These are phyloP conservation scores for Backusella australiensis DNA, from an alignment of 192 early-diverging fungal genomes.

Conservation along the genomic window DNA sequence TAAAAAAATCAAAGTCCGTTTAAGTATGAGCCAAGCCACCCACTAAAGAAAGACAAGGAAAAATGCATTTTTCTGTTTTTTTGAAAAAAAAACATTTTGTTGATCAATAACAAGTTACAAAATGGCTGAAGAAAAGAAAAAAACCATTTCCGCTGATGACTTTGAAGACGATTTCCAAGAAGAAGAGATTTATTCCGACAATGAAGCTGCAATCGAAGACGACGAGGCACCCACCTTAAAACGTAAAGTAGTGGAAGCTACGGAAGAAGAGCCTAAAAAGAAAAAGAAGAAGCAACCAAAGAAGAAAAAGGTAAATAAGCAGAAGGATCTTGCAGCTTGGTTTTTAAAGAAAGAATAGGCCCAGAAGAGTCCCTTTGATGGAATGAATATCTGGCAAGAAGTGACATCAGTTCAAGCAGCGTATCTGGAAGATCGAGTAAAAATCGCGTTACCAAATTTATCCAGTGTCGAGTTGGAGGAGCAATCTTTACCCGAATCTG, in stretches of 20 bases:
- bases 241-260: constrained; percentile 16
- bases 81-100: not conserved
- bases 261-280: constrained; percentile 25
- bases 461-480: constrained; percentile 38
- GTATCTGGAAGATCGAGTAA: constrained; percentile 39
- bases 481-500: constrained; percentile 32
- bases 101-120: not conserved
- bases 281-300: constrained; percentile 45
- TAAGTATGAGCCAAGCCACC: not conserved
- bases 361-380: constrained; percentile 19
- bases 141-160: constrained; percentile 41
- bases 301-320: constrained; percentile 17
- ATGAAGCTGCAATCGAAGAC: constrained; percentile 23
- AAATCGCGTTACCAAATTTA: constrained; percentile 38
- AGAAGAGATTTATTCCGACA: constrained; percentile 37
- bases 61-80: constrained; percentile 1
- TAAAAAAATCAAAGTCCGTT: not conserved
- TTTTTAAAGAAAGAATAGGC: not conserved
- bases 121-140: constrained; percentile 12
- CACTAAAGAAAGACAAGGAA: not conserved
- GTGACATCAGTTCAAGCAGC: constrained; percentile 35
- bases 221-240: constrained; percentile 30
- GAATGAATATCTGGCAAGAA: constrained; percentile 33
- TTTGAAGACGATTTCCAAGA: constrained; percentile 50
- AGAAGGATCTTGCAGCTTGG: not conserved